These are phyloP conservation scores for Graphilbum sp. DNA, from an alignment of 2,329 filamentous ascomycete genomes.

Conservation along the genomic window DNA sequence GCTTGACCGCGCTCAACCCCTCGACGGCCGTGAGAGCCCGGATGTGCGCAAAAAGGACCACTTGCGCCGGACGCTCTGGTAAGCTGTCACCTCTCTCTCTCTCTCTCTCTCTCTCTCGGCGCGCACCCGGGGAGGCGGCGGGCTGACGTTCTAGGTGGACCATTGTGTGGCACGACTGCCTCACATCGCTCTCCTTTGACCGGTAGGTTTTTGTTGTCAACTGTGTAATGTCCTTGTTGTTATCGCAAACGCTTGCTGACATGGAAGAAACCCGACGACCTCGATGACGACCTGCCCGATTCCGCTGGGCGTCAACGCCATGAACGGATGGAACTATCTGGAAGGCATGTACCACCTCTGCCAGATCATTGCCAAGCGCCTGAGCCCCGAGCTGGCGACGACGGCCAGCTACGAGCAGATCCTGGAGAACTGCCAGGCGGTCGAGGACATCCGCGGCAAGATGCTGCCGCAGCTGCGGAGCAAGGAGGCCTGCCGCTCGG, in stretches of 20 bases:
- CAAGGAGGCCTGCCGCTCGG: conserved; percentile 47
- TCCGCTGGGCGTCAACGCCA: conserved; percentile 25
- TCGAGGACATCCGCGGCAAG: conserved; percentile 32
- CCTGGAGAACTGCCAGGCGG: conserved; percentile 37
- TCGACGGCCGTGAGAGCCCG: conserved; percentile 29
- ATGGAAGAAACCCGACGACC: conserved; percentile 40
- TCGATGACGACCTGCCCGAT: conserved; percentile 40
- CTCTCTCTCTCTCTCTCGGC: too few species aligned
- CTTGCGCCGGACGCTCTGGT: conserved; percentile 40
- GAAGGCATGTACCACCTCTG: conserved; percentile 51
- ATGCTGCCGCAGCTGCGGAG: conserved; percentile 35
- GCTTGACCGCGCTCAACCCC: conserved; percentile 32
- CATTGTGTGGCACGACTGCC: conserved; percentile 49
- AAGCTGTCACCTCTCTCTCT: too few species aligned
- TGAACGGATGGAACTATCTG: conserved; percentile 38
- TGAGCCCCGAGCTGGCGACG: conserved; percentile 36
- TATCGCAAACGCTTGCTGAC: neutral
- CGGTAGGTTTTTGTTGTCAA: conserved; percentile 29
- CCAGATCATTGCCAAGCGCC: conserved; percentile 39
- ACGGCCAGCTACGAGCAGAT: conserved; percentile 37
- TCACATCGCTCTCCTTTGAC: conserved; percentile 50
- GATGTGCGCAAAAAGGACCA: conserved; percentile 35
- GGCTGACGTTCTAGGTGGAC: conserved; percentile 28
- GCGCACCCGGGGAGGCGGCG: neutral
- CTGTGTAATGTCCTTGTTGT: too few species aligned